These are phyloP conservation scores for Paraphaeosphaeria minitans DNA, from an alignment of 2,329 filamentous ascomycete species.

Conservation along the genomic window DNA sequence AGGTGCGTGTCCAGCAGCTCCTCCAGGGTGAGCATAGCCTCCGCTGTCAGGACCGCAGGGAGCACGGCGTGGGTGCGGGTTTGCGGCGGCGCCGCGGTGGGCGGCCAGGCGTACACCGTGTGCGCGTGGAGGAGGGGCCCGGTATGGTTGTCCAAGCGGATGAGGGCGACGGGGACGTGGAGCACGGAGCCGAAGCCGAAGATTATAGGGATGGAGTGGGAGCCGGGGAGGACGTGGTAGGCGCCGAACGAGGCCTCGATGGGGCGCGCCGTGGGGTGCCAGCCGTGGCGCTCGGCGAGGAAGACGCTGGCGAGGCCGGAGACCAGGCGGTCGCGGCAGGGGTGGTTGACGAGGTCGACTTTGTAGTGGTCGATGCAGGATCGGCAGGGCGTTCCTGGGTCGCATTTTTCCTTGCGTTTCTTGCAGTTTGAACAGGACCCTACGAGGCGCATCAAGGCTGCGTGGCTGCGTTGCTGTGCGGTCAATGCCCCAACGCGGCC, in stretches of 20 bases:
- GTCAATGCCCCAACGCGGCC: slow-evolving; percentile 43
- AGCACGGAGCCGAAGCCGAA: slow-evolving; percentile 44
- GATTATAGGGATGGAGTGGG: slow-evolving; percentile 37
- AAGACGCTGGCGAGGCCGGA: slow-evolving; percentile 35
- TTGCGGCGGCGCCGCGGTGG: slow-evolving; percentile 19
- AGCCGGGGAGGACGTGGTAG: slow-evolving; percentile 23
- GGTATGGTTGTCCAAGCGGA: slow-evolving; percentile 26
- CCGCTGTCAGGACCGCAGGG: slow-evolving; percentile 37
- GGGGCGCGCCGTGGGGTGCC: slow-evolving; percentile 42
- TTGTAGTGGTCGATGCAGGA: slow-evolving; percentile 47
- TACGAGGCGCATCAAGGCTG: slow-evolving; percentile 44
- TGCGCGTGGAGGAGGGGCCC: slow-evolving; percentile 38
- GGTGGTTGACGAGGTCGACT: slow-evolving; percentile 41
- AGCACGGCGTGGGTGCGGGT: slow-evolving; percentile 39
- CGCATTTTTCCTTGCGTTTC: slow-evolving; percentile 45
- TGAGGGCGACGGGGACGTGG: slow-evolving; percentile 29
- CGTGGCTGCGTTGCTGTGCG: slow-evolving; percentile 39
- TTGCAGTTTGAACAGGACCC: slow-evolving; percentile 45
- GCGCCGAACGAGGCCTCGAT: slow-evolving; percentile 31
- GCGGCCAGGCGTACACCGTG: slow-evolving; percentile 46
- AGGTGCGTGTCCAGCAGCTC: slow-evolving; percentile 39
- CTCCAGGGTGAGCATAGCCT: slow-evolving; percentile 24
- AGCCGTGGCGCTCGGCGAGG: slow-evolving; percentile 39
- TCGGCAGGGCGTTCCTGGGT: slow-evolving; percentile 47
- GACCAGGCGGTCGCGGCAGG: slow-evolving; percentile 43